phyloP scores from a whole-genome alignment of 2,329 filamentous ascomycete species.

The Hypomyces perniciosus region DNA sequence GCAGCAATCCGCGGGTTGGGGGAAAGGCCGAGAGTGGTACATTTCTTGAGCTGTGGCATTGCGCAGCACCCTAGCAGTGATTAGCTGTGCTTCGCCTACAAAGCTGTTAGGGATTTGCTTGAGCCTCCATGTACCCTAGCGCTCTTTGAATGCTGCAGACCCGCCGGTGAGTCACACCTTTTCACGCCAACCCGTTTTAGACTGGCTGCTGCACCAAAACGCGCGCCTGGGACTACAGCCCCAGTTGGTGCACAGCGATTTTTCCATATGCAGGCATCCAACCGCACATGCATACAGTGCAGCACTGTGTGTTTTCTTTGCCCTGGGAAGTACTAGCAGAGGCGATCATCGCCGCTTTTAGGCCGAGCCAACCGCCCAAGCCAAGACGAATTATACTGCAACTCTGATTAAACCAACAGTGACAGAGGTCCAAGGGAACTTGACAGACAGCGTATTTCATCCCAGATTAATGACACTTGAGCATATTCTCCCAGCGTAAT shows the following conservation, averaged over 20 bases:
- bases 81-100: not conserved
- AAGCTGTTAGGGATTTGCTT: constrained; percentile 9
- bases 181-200: constrained; percentile 23
- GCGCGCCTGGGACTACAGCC: constrained; percentile 7
- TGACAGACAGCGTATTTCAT: too few species aligned
- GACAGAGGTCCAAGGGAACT: too few species aligned
- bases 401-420: too few species aligned
- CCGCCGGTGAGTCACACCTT: constrained; percentile 32
- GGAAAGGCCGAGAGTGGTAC: constrained; percentile 16
- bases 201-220: constrained; percentile 18
- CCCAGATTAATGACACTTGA: too few species aligned
- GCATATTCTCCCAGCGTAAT: too few species aligned
- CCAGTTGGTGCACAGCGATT: constrained; percentile 10
- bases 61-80: constrained; percentile 7
- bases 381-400: too few species aligned
- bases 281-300: not conserved
- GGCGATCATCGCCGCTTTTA: too few species aligned
- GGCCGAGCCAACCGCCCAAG: too few species aligned
- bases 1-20: constrained; percentile 31
- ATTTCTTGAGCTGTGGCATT: not conserved
- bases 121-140: constrained; percentile 10
- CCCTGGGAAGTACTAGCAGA: not conserved
- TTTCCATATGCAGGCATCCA: constrained; percentile 1
- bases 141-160: constrained; percentile 23
- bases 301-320: not conserved